These are phyloP conservation scores for Dunaliella salina DNA, from an alignment of 163 green algal genomes.

Conservation along the genomic window DNA sequence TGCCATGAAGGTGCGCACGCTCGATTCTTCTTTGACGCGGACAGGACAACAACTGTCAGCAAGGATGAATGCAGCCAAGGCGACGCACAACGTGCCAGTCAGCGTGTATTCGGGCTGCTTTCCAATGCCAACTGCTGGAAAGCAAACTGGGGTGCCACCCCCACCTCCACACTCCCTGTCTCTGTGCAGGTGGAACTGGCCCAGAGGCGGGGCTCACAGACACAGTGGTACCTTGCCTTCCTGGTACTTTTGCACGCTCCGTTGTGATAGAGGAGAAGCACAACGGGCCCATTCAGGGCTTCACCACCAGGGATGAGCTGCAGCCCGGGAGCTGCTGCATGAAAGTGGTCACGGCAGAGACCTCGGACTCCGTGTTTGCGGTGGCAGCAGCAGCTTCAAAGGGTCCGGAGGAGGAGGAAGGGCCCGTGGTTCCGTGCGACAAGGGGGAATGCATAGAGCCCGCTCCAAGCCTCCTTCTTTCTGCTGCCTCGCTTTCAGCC, in stretches of 20 bases:
- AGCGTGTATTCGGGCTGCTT: too few species aligned
- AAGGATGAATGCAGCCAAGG: too few species aligned
- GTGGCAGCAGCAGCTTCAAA: background rate
- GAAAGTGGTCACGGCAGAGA: background rate
- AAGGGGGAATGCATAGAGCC: background rate
- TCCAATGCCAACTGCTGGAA: too few species aligned
- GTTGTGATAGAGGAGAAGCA: background rate
- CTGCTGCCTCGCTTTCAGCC: background rate
- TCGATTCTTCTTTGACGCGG: too few species aligned
- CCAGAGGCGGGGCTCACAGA: too few species aligned
- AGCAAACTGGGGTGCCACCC: too few species aligned
- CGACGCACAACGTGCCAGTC: too few species aligned
- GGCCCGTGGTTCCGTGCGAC: background rate
- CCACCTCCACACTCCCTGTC: too few species aligned
- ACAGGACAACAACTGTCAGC: too few species aligned
- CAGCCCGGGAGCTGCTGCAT: background rate
- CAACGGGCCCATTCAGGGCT: background rate
- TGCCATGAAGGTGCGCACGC: too few species aligned
- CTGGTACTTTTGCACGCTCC: too few species aligned
- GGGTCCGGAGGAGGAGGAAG: background rate
- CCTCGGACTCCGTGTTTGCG: background rate
- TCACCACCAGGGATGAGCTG: background rate
- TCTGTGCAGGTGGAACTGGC: too few species aligned
- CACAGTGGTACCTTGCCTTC: background rate
- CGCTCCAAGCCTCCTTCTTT: background rate